phyloP scores from a whole-genome alignment of 2,329 filamentous ascomycete species.

The Lizonia empirigonia region DNA sequence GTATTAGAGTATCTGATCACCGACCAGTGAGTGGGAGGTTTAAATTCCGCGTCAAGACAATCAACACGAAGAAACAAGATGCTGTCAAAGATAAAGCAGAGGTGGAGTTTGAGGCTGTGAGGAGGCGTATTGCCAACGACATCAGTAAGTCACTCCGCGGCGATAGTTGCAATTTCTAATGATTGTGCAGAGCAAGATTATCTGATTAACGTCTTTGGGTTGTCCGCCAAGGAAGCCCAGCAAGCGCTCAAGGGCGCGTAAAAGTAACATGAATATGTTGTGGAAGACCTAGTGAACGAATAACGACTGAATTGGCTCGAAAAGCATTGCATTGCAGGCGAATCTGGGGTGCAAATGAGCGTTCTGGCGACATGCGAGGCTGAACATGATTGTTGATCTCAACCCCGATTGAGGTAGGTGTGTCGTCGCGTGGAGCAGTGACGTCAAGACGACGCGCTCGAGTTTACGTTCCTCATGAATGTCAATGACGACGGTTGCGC shows the following conservation, averaged over 20 bases:
- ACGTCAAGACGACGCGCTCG: slow-evolving; percentile 15
- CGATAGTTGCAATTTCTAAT: background rate
- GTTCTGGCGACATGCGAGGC: slow-evolving; percentile 4
- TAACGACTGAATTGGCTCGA: slow-evolving; percentile 8
- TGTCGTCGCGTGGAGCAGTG: slow-evolving; percentile 22
- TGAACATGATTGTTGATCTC: slow-evolving; percentile 2
- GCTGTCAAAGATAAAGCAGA: slow-evolving; percentile 74
- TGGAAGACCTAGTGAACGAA: slow-evolving; percentile 4
- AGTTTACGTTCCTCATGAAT: slow-evolving; percentile 19
- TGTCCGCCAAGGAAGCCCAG: slow-evolving; percentile 60
- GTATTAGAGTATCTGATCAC: slow-evolving; percentile 85
- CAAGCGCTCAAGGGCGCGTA: slow-evolving; percentile 45
- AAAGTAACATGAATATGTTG: background rate
- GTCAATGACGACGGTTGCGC: slow-evolving; percentile 21
- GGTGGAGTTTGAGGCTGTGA: slow-evolving; percentile 74
- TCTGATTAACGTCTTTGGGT: slow-evolving; percentile 66
- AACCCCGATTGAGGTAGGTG: slow-evolving; percentile 21
- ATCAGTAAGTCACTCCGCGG: slow-evolving; percentile 68
- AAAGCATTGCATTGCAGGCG: slow-evolving; percentile 28
- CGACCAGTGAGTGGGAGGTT: slow-evolving; percentile 88
- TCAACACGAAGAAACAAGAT: slow-evolving; percentile 70
- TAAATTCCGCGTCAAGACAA: slow-evolving; percentile 80
- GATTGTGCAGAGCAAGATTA: slow-evolving; percentile 59
- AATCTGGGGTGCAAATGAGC: slow-evolving; percentile 12
- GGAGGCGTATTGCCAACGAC: slow-evolving; percentile 68